These are phyloP conservation scores for Xanthoparmelia taractica DNA, from an alignment of 495 filamentous ascomycete species.

Conservation along the genomic window DNA sequence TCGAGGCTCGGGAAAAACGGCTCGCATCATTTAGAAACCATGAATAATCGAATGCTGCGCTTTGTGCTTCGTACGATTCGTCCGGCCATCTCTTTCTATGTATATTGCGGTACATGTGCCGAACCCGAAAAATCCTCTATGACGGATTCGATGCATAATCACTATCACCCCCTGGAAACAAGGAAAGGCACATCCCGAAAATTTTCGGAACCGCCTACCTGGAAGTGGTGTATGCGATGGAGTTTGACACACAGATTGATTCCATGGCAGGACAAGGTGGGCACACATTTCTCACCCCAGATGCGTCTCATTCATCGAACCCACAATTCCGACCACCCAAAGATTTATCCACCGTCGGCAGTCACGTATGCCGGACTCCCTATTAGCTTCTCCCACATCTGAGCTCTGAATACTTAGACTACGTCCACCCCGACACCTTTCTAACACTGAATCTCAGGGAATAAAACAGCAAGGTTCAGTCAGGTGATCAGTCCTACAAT, in stretches of 20 bases:
- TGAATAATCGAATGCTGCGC: no score
- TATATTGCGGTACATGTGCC: no score
- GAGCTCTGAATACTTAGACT: constrained; percentile 12
- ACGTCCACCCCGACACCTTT: constrained; percentile 7
- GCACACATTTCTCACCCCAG: constrained; percentile 3
- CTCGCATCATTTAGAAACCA: no score
- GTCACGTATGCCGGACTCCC: constrained; percentile 8
- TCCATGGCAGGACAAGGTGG: constrained; percentile 5
- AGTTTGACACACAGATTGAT: constrained; percentile 1
- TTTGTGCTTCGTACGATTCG: no score
- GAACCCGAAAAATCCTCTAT: no score
- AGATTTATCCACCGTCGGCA: constrained; percentile 6
- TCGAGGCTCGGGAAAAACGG: no score
- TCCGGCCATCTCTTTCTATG: no score
- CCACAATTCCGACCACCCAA: constrained; percentile 10
- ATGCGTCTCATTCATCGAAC: constrained; percentile 13
- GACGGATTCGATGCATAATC: no score
- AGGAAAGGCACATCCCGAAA: no score
- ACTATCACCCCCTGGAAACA: no score
- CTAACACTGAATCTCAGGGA: constrained; percentile 3
- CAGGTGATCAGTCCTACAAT: no score
- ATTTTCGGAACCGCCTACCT: constrained; percentile 5
- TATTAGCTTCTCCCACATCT: constrained; percentile 9
- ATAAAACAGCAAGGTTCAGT: no score
- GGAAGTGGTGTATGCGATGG: neutral